Percentiles rank a stretch among this genome's conserved stretches.
Conservation (phyloP, 2,329 filamentous ascomycete genomes). For the Rosellinia necatrix region DNA sequence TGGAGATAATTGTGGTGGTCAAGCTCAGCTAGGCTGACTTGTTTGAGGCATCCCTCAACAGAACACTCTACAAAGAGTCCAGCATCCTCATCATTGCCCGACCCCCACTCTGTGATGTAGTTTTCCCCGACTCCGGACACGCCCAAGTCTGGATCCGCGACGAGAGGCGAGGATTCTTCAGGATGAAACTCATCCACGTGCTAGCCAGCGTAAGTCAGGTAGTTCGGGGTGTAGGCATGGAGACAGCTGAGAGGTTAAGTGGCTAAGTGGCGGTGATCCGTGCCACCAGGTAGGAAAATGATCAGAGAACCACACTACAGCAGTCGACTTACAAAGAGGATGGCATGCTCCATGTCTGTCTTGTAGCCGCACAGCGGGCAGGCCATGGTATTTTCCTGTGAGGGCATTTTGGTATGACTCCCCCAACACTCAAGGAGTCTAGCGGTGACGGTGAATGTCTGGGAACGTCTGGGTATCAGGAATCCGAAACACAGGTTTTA, state of each 20-base stretch:
- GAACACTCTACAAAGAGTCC: conserved; percentile 57
- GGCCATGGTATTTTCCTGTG: conserved; percentile 15
- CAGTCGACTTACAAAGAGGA: conserved; percentile 42
- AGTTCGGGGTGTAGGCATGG: neutral
- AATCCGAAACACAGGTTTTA: neutral
- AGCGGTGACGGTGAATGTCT: neutral
- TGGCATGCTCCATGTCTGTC: conserved; percentile 42
- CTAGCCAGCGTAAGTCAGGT: conserved; percentile 28
- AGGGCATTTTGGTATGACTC: conserved; percentile 15
- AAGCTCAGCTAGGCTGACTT: conserved; percentile 56
- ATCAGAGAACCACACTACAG: neutral
- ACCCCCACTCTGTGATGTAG: neutral
- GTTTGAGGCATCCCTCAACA: conserved; percentile 62
- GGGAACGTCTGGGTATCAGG: neutral
- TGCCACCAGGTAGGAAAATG: too few relatives aligned
- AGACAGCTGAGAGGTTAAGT: neutral
- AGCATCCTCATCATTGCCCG: conserved; percentile 38
- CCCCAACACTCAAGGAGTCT: neutral
- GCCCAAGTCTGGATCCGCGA: conserved; percentile 20
- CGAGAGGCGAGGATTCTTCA: conserved; percentile 36
- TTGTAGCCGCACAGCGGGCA: conserved; percentile 49
- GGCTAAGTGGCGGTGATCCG: neutral
- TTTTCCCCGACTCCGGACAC: neutral
- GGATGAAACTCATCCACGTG: conserved; percentile 40
- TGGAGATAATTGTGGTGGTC: conserved; percentile 65